These are phyloP conservation scores for Gossypium gossypioides DNA, from an alignment of 441 rosid genomes.

Conservation along the genomic window DNA sequence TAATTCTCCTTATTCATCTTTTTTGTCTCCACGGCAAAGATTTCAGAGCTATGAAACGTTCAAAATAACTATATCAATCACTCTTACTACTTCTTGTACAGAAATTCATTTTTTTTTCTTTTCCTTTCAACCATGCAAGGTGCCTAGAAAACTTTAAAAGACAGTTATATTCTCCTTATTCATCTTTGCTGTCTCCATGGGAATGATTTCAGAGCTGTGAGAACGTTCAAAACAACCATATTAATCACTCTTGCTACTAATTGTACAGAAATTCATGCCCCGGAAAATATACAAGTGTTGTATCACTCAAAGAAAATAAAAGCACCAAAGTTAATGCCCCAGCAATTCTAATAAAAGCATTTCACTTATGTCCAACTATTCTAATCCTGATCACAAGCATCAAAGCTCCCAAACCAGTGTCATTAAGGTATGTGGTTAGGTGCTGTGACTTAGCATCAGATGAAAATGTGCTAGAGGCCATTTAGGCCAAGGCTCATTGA, in stretches of 20 bases:
- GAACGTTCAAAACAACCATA: neutral
- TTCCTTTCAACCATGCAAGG: neutral
- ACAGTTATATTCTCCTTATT: neutral
- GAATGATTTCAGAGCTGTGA: neutral
- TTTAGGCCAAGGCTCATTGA: neutral
- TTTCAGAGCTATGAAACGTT: neutral
- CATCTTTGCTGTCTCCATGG: neutral
- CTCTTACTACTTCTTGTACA: neutral
- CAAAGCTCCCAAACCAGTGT: neutral
- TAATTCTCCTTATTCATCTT: neutral
- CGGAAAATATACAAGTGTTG: neutral
- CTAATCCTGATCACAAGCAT: neutral
- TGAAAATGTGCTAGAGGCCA: neutral
- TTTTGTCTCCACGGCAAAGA: neutral
- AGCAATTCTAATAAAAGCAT: neutral
- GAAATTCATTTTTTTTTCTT: neutral
- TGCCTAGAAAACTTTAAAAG: neutral
- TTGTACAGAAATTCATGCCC: neutral
- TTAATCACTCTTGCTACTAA: neutral
- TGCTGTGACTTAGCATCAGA: neutral
- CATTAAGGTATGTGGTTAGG: neutral
- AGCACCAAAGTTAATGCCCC: neutral
- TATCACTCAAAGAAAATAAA: neutral
- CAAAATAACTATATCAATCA: neutral
- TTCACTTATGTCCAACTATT: neutral